Evolutionary conservation across 2,329 filamentous ascomycete genomes (phyloP).

Genomic region (Xylariaceae sp.): DNA sequence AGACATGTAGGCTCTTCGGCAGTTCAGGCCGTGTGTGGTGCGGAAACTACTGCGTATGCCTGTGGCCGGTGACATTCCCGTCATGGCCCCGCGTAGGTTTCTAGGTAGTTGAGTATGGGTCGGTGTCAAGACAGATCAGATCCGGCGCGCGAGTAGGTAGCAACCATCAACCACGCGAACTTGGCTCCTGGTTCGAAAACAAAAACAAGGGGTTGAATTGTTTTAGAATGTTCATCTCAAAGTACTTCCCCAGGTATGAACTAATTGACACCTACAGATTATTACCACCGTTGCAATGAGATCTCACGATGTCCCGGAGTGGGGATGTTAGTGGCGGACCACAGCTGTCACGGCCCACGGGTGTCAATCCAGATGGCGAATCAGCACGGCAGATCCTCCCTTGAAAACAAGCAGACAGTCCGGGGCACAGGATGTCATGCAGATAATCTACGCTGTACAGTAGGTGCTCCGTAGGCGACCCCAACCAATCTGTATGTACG

Average conservation of each 20-base stretch:
- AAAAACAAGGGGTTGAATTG: not conserved
- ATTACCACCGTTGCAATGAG: not conserved
- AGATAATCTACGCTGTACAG: not conserved
- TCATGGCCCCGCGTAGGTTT: too few species aligned
- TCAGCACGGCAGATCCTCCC: not conserved
- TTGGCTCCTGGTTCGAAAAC: not conserved
- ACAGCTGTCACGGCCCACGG: not conserved
- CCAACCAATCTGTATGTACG: conserved; percentile 6
- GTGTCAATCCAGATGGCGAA: not conserved
- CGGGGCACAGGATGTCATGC: conserved; percentile 16
- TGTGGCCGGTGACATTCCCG: too few species aligned
- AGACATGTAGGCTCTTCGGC: not conserved
- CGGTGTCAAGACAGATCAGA: not conserved
- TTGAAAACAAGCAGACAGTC: not conserved
- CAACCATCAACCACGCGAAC: not conserved
- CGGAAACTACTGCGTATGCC: conserved; percentile 1
- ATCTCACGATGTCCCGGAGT: not conserved
- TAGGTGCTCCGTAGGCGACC: conserved; percentile 7
- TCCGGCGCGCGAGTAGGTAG: not conserved
- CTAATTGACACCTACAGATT: not conserved
- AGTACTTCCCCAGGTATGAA: not conserved
- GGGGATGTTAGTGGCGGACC: not conserved
- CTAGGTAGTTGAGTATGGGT: not conserved
- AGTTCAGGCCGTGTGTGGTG: not conserved
- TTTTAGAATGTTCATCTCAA: not conserved